A percentile compares a stretch with the other conserved stretches of the same genome.
These are phyloP conservation scores for Piloderma croceum DNA, from an alignment of 768 basidiomycete genomes.

Conservation along the genomic window DNA sequence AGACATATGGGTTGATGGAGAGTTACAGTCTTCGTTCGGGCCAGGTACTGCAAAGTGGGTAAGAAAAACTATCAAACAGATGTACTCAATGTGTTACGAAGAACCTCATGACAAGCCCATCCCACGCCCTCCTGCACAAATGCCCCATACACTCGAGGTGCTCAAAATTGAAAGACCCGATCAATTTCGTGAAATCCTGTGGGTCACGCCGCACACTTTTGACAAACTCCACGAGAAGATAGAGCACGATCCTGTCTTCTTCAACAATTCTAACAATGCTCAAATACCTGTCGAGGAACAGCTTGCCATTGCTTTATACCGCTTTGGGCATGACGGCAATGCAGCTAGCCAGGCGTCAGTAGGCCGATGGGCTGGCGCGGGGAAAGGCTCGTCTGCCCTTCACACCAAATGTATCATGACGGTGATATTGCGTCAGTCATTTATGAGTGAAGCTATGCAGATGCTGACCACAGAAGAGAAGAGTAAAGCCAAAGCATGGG, in stretches of 20 bases:
- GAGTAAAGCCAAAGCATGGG: conserved; percentile 33
- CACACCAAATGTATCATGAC: conserved; percentile 26
- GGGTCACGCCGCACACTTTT: conserved; percentile 30
- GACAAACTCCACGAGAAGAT: conserved; percentile 24
- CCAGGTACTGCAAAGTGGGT: too few relatives aligned
- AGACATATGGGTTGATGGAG: too few relatives aligned
- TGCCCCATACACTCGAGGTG: conserved; percentile 13
- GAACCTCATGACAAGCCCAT: too few relatives aligned
- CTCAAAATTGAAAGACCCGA: conserved; percentile 19
- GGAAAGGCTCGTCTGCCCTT: conserved; percentile 25
- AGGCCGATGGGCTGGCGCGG: conserved; percentile 33
- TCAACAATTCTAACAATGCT: conserved; percentile 20
- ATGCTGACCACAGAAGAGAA: conserved; percentile 29
- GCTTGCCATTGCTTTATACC: conserved; percentile 33
- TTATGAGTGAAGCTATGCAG: conserved; percentile 21
- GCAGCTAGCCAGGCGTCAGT: conserved; percentile 27
- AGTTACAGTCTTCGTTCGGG: too few relatives aligned
- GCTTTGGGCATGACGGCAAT: conserved; percentile 38
- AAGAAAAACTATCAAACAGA: too few relatives aligned
- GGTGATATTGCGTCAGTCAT: conserved; percentile 22
- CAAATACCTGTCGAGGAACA: conserved; percentile 27
- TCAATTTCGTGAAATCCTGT: conserved; percentile 26
- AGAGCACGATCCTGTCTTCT: conserved; percentile 19
- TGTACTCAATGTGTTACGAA: too few relatives aligned
- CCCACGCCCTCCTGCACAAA: too few relatives aligned